These are phyloP conservation scores for Pigoraptor vietnamica DNA, from an alignment of 78 protist species.

Conservation along the genomic window DNA sequence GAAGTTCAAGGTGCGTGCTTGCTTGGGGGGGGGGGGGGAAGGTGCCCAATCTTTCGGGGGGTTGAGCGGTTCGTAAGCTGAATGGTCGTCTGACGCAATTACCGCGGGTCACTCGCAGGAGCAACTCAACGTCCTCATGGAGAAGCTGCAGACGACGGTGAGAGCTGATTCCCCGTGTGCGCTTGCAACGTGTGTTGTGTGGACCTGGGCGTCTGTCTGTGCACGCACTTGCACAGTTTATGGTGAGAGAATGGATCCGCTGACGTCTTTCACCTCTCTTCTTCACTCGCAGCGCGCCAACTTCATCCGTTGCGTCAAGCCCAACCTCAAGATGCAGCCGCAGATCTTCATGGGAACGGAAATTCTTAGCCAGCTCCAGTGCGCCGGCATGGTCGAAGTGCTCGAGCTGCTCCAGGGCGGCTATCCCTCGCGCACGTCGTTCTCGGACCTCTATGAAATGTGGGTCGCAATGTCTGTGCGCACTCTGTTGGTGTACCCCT, in stretches of 20 bases:
- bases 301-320: conserved; percentile 66
- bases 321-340: conserved; percentile 45
- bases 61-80: too few relatives aligned
- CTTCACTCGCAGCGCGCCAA: conserved; percentile 24
- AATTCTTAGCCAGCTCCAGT: conserved; percentile 8
- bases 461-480: too few relatives aligned
- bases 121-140: conserved; percentile 10
- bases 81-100: too few relatives aligned
- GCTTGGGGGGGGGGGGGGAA: too few relatives aligned
- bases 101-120: background rate
- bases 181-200: too few relatives aligned
- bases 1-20: background rate
- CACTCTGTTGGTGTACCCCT: too few relatives aligned
- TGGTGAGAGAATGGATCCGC: too few relatives aligned
- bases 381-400: conserved; percentile 11
- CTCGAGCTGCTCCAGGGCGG: background rate
- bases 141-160: background rate
- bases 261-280: too few relatives aligned
- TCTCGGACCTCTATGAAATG: background rate
- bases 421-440: conserved; percentile 7
- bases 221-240: too few relatives aligned
- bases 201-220: too few relatives aligned
- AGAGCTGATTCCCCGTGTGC: too few relatives aligned
- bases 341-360: background rate
- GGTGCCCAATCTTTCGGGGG: background rate